Conservation (phyloP, 495 filamentous ascomycete genomes). For the Chaetomium cochliodes region DNA sequence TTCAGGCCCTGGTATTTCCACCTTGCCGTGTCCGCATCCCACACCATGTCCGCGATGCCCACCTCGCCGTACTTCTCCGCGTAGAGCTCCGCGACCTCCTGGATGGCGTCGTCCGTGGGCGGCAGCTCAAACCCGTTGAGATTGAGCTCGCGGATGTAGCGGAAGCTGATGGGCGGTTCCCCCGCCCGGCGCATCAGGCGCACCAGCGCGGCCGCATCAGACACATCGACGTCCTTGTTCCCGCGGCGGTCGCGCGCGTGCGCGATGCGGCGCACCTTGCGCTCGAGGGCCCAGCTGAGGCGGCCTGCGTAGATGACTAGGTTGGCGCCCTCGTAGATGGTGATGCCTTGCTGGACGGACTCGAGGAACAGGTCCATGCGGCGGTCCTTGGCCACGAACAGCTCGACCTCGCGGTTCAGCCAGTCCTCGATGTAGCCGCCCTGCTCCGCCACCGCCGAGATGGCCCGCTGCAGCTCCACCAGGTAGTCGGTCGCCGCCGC, state of each 20-base stretch:
- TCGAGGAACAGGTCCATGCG: slow-evolving; percentile 14
- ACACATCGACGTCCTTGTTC: background rate
- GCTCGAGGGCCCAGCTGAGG: slow-evolving; percentile 10
- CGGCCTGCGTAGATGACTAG: slow-evolving; percentile 10
- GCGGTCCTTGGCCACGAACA: background rate
- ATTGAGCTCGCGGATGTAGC: slow-evolving; percentile 5
- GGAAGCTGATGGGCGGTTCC: slow-evolving; percentile 1
- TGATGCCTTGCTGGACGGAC: slow-evolving; percentile 13
- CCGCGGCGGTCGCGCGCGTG: background rate
- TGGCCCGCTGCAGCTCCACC: background rate
- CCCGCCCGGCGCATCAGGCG: background rate
- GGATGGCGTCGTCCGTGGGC: background rate
- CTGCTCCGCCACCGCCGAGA: background rate
- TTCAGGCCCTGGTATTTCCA: background rate
- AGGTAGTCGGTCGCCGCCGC: background rate
- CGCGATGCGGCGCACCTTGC: slow-evolving; percentile 8
- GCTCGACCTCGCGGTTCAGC: slow-evolving; percentile 7
- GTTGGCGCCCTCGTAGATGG: slow-evolving; percentile 13
- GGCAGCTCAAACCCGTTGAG: slow-evolving; percentile 9
- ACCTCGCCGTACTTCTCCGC: background rate
- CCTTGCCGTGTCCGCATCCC: background rate
- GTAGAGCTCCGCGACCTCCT: background rate
- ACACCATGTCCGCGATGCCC: slow-evolving; percentile 10
- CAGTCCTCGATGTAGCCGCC: background rate
- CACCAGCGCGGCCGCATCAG: background rate